Conservation (phyloP, 2,329 filamentous ascomycete genomes). For the Exserohilum turcica region DNA sequence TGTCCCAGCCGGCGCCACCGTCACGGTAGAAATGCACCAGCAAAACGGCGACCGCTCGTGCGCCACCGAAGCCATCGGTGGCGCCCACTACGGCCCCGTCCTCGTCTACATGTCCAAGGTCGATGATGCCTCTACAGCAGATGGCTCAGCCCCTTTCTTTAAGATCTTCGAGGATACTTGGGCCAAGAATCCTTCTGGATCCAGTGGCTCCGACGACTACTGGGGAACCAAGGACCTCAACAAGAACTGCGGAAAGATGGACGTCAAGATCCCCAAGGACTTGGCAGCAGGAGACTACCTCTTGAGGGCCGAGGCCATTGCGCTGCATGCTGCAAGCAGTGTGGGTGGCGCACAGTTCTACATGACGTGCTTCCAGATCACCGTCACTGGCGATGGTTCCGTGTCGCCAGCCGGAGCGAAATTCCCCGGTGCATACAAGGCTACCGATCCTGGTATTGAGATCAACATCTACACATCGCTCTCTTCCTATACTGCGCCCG, state of each 20-base stretch:
- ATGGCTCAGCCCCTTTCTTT: conserved; percentile 60
- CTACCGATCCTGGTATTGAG: conserved; percentile 62
- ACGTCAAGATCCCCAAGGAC: conserved; percentile 58
- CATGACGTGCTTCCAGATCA: conserved; percentile 61
- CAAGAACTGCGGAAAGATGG: conserved; percentile 54
- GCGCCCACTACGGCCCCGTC: conserved; percentile 41
- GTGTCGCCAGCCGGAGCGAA: conserved; percentile 53
- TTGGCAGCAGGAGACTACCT: conserved; percentile 58
- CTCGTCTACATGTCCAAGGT: conserved; percentile 51
- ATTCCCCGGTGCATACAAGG: conserved; percentile 63
- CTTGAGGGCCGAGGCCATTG: conserved; percentile 63
- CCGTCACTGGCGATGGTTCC: conserved; percentile 61
- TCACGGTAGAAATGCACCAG: conserved; percentile 55
- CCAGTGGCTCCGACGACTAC: conserved; percentile 51
- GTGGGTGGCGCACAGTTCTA: conserved; percentile 54
- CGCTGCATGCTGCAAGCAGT: conserved; percentile 58
- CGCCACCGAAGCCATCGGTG: conserved; percentile 48
- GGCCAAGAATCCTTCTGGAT: conserved; percentile 52
- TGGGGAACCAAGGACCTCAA: conserved; percentile 58
- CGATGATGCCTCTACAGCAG: conserved; percentile 56
- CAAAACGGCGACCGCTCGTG: conserved; percentile 59
- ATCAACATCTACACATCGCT: conserved; percentile 63
- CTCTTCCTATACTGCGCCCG: conserved; percentile 58
- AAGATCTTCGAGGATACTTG: conserved; percentile 62
- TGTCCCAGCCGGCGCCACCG: conserved; percentile 54